phyloP scores from a whole-genome alignment of 2,329 filamentous ascomycete species.

The Fusarium dlaminii region DNA sequence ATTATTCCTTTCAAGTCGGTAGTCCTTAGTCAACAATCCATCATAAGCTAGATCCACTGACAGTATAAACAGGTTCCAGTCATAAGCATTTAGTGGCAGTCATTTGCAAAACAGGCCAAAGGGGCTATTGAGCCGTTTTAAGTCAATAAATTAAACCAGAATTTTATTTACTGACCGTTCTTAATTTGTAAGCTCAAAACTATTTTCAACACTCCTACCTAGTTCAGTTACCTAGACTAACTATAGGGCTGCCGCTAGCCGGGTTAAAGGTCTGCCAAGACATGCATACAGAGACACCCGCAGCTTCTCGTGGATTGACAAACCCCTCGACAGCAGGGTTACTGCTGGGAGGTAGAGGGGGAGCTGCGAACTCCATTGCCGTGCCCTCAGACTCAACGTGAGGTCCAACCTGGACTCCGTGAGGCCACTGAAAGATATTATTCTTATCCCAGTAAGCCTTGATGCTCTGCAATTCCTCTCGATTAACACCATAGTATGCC shows the following conservation, averaged over 20 bases:
- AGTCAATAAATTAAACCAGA: no score
- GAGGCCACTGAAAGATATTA: constrained; percentile 42
- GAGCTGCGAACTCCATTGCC: fast-evolving
- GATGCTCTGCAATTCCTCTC: constrained; percentile 30
- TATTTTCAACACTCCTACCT: neutral
- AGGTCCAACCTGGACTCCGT: constrained; percentile 30
- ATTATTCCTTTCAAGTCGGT: no score
- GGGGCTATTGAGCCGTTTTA: neutral
- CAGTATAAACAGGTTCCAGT: no score
- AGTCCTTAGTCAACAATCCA: no score
- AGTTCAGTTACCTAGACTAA: neutral
- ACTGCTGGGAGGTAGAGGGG: neutral
- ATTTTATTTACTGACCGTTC: neutral
- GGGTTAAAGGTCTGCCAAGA: neutral
- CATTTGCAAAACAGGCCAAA: neutral
- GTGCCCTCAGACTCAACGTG: neutral
- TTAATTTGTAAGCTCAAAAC: fast-evolving
- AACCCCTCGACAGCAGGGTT: neutral
- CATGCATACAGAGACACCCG: fast-evolving
- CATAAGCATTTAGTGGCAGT: no score
- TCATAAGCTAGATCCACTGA: no score
- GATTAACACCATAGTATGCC: constrained; percentile 47
- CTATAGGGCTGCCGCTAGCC: fast-evolving
- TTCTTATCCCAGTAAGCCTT: constrained; percentile 44
- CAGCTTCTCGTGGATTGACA: neutral